phyloP scores from a whole-genome alignment of 139 green algal genomes.

The Ettlia oleoabundans region DNA sequence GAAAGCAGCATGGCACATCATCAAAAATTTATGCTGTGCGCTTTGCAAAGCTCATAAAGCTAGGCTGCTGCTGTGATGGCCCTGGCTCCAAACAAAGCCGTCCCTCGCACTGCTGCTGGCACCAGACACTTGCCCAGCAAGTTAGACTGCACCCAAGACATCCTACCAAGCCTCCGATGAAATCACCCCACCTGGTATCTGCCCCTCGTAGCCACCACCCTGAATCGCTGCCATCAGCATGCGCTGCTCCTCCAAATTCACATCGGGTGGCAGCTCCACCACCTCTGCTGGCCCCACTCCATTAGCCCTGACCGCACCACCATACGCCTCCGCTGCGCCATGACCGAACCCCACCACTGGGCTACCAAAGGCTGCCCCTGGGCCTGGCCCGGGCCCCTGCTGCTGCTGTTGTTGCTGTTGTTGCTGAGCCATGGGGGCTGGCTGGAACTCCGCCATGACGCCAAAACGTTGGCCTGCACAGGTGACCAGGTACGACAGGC shows the following conservation, averaged over 20 bases:
- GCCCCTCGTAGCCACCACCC: constrained; percentile 38
- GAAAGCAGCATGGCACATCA: too few species aligned
- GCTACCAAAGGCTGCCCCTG: background rate
- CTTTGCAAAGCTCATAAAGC: too few species aligned
- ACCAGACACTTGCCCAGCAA: too few species aligned
- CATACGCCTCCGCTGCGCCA: too few species aligned
- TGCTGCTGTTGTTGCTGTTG: constrained; percentile 22
- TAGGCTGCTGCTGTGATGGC: too few species aligned
- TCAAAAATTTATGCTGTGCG: too few species aligned
- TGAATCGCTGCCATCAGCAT: constrained; percentile 51
- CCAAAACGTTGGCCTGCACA: constrained; percentile 36
- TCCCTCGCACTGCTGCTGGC: too few species aligned
- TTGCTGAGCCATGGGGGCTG: background rate
- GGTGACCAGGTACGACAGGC: too few species aligned
- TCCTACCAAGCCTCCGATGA: too few species aligned
- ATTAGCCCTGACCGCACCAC: background rate
- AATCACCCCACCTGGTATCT: constrained; percentile 23
- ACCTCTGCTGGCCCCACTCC: background rate
- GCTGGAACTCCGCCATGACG: constrained; percentile 21
- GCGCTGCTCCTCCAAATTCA: constrained; percentile 51
- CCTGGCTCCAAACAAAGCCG: too few species aligned
- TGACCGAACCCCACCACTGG: too few species aligned
- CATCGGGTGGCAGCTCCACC: constrained; percentile 33
- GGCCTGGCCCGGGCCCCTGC: background rate
- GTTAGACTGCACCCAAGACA: too few species aligned